These are phyloP conservation scores for Borealophlyctis nickersoniae DNA, from an alignment of 192 early-diverging fungal species.

Conservation along the genomic window DNA sequence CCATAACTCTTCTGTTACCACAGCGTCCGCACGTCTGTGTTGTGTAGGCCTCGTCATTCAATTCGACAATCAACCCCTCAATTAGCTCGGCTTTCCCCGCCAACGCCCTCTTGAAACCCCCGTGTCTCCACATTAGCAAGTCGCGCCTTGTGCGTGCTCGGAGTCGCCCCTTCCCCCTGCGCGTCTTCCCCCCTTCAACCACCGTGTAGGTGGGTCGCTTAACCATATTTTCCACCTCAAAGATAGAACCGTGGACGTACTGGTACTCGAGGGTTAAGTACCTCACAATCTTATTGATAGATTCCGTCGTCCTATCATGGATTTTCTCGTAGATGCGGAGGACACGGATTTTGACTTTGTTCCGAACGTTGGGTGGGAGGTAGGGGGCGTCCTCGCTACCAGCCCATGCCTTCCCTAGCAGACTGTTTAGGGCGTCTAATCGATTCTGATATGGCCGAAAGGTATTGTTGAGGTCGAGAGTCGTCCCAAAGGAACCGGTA, in stretches of 20 bases:
- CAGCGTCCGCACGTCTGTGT: background rate
- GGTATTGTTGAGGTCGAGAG: background rate
- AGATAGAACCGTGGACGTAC: slow-evolving; percentile 6
- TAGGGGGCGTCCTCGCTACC: slow-evolving; percentile 6
- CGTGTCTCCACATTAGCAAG: slow-evolving; percentile 1
- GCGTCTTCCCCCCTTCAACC: no score
- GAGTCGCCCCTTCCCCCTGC: no score
- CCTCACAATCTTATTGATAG: slow-evolving; percentile 4
- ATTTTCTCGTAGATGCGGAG: slow-evolving; percentile 14
- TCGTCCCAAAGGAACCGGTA: slow-evolving; percentile 16
- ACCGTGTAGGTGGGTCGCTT: background rate
- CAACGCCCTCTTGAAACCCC: background rate
- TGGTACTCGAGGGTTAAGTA: slow-evolving; percentile 7
- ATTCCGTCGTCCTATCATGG: background rate
- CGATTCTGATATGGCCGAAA: slow-evolving; percentile 9
- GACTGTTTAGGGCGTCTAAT: slow-evolving; percentile 1
- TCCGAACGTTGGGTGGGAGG: slow-evolving; percentile 1
- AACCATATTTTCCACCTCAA: slow-evolving; percentile 7
- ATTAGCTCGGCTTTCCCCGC: background rate
- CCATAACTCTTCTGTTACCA: slow-evolving; percentile 4
- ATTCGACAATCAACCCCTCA: background rate
- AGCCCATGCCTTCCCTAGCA: background rate
- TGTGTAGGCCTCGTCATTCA: slow-evolving; percentile 5
- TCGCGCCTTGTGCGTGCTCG: background rate
- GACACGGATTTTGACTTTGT: background rate